phyloP scores from a whole-genome alignment of 2,329 filamentous ascomycete genomes.

The Fusarium coicis region DNA sequence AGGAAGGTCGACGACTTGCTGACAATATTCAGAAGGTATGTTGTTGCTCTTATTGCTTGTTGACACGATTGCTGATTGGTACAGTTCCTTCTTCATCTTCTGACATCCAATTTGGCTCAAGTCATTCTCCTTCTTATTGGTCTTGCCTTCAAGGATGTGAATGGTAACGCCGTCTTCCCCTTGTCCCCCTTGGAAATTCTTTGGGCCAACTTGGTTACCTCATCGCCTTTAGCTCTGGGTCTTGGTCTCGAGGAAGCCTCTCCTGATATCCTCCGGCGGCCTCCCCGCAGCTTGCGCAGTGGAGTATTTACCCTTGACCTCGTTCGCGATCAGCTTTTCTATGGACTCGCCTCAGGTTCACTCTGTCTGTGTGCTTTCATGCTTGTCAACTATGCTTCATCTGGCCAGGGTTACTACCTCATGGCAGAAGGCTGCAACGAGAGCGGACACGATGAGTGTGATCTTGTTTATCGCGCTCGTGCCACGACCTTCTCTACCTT shows the following conservation, averaged over 20 bases:
- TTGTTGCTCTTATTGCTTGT: background rate
- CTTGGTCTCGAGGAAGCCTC: conserved; percentile 76
- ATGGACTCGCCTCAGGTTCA: conserved; percentile 71
- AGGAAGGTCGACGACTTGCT: conserved; percentile 75
- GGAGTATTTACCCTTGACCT: conserved; percentile 74
- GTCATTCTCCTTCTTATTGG: conserved; percentile 75
- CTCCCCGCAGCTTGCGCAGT: conserved; percentile 68
- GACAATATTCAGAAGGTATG: conserved; percentile 79
- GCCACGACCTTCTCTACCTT: conserved; percentile 76
- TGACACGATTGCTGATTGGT: conserved; percentile 23
- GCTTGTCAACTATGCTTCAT: conserved; percentile 64
- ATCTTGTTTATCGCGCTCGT: conserved; percentile 70
- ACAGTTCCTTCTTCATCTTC: conserved; percentile 71
- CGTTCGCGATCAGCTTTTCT: conserved; percentile 73
- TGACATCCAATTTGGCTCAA: conserved; percentile 77
- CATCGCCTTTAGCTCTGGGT: conserved; percentile 76
- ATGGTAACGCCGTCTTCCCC: conserved; percentile 72
- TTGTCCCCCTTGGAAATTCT: conserved; percentile 78
- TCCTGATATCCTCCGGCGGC: conserved; percentile 73
- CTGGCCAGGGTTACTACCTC: conserved; percentile 56
- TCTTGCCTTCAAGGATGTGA: conserved; percentile 72
- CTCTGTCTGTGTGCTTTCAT: conserved; percentile 71
- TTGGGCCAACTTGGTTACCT: conserved; percentile 81
- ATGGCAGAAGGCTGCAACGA: conserved; percentile 71
- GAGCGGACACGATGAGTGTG: conserved; percentile 60